Conservation (phyloP, 805 yeast genomes). For the Lipomyces mesembrius region DNA sequence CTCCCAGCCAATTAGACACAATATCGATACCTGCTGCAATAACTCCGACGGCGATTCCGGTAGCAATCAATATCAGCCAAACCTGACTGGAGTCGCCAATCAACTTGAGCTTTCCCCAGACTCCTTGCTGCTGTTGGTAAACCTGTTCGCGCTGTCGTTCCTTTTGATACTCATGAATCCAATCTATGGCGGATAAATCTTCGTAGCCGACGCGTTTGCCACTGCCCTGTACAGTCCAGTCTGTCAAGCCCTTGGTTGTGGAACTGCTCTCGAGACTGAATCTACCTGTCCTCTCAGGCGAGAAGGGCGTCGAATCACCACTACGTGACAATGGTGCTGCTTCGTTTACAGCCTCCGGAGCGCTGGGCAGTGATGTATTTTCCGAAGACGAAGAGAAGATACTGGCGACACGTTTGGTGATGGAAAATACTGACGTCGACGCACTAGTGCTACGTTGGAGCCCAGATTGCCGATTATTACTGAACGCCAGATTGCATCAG, state of each 20-base stretch:
- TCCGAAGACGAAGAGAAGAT: slow-evolving; percentile 3
- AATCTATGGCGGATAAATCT: slow-evolving; percentile 42
- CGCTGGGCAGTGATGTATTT: background rate
- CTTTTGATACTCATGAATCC: slow-evolving; percentile 46
- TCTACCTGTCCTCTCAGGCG: slow-evolving; percentile 10
- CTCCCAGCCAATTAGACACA: slow-evolving; percentile 79
- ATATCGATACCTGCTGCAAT: slow-evolving; percentile 80
- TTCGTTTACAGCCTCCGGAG: background rate
- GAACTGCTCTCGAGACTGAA: slow-evolving; percentile 26
- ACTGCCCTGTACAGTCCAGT: slow-evolving; percentile 17
- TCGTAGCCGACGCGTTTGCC: slow-evolving; percentile 33
- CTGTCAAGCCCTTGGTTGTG: slow-evolving; percentile 20
- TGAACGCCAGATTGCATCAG: background rate
- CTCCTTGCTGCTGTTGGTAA: slow-evolving; percentile 28
- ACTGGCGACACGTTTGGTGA: background rate
- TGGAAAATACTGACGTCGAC: background rate
- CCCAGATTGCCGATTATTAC: background rate
- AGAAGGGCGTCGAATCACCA: slow-evolving; percentile 6
- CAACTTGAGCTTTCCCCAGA: slow-evolving; percentile 39
- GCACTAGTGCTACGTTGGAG: background rate
- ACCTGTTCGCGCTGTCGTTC: slow-evolving; percentile 38
- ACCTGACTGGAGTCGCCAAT: slow-evolving; percentile 48
- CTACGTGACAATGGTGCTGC: background rate
- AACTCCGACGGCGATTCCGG: slow-evolving; percentile 75
- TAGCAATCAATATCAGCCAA: slow-evolving; percentile 71